A percentile compares a stretch with the other conserved stretches of the same genome.
Conservation (phyloP, 169 alveolate species). For the Eimeria brunetti region DNA sequence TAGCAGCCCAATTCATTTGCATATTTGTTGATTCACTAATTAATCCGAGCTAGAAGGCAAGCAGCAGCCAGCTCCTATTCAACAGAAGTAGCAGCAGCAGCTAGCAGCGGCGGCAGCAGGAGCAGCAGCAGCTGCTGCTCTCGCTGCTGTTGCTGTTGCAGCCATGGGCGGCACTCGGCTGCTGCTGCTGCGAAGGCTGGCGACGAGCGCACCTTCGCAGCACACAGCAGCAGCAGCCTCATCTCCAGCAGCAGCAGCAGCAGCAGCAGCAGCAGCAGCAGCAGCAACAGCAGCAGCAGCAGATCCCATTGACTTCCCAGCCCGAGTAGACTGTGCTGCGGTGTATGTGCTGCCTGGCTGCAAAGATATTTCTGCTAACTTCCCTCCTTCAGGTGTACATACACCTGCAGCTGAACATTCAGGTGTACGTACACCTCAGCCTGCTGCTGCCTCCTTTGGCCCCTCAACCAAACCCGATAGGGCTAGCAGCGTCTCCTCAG, state of each 20-base stretch:
- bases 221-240: neutral
- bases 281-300: conserved; percentile 30
- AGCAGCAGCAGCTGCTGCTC: neutral
- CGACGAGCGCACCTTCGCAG: neutral
- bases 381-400: neutral
- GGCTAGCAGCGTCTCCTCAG: neutral
- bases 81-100: neutral
- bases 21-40: too few species aligned
- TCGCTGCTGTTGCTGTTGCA: neutral
- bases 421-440: neutral
- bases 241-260: neutral
- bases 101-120: neutral
- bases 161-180: conserved; percentile 1
- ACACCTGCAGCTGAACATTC: neutral
- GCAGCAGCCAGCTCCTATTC: too few species aligned
- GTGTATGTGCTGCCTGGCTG: neutral
- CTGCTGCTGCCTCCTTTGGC: neutral
- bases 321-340: neutral
- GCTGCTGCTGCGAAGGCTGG: neutral
- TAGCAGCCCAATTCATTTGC: too few species aligned
- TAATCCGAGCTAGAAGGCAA: too few species aligned
- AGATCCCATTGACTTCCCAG: neutral
- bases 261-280: conserved; percentile 30
- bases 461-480: neutral
- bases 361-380: neutral